Evolutionary conservation across 2,329 filamentous ascomycete genomes (phyloP).

Genomic region (Diaporthe eres): DNA sequence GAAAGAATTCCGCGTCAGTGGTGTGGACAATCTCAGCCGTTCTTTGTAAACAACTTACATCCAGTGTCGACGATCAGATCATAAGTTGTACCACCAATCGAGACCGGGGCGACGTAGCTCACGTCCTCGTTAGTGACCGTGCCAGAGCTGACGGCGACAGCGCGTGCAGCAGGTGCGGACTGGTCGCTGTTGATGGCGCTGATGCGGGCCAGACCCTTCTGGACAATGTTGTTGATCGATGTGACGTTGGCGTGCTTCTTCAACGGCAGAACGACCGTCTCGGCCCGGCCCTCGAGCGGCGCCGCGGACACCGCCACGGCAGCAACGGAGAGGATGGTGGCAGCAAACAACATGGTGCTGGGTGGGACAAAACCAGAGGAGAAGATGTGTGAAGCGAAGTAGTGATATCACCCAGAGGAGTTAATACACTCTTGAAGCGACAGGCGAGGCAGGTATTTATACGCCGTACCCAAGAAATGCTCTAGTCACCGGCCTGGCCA

Average conservation of each 20-base stretch:
- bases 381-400: background rate
- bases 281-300: constrained; percentile 44
- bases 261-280: constrained; percentile 44
- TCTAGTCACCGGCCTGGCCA: background rate
- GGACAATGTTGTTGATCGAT: constrained; percentile 46
- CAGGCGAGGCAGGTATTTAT: constrained; percentile 11
- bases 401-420: background rate
- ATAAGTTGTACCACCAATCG: constrained; percentile 46
- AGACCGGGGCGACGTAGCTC: constrained; percentile 47
- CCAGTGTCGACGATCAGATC: constrained; percentile 50
- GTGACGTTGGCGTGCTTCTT: constrained; percentile 45
- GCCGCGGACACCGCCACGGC: constrained; percentile 46
- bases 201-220: constrained; percentile 46
- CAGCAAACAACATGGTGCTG: constrained; percentile 29
- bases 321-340: constrained; percentile 36
- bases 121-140: constrained; percentile 48
- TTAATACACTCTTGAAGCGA: background rate
- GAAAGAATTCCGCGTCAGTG: background rate
- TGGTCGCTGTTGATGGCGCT: constrained; percentile 44
- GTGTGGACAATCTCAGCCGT: background rate
- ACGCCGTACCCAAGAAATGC: background rate
- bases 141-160: constrained; percentile 43
- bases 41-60: constrained; percentile 41
- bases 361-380: background rate
- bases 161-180: constrained; percentile 17